Conservation (phyloP, 2,329 filamentous ascomycete species). For the Beauveria asiatica region DNA sequence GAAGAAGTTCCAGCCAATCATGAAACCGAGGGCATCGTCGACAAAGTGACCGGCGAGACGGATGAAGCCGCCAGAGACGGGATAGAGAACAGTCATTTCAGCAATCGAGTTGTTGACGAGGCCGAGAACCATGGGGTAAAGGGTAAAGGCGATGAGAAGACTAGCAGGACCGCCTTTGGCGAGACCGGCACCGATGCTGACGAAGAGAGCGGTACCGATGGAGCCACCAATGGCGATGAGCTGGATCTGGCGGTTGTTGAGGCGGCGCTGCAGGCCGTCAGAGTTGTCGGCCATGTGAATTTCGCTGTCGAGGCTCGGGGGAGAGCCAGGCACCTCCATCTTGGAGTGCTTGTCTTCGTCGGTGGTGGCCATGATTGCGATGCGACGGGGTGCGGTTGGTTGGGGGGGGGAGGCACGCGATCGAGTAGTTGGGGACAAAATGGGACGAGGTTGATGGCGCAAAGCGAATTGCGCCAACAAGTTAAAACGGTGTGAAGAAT, state of each 20-base stretch:
- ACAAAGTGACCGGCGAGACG: slow-evolving; percentile 57
- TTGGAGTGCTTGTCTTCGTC: slow-evolving; percentile 17
- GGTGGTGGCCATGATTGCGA: slow-evolving; percentile 9
- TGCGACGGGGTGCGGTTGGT: neutral
- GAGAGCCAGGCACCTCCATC: slow-evolving; percentile 16
- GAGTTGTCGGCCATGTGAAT: slow-evolving; percentile 23
- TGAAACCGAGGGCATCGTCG: slow-evolving; percentile 56
- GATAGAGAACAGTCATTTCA: slow-evolving; percentile 56
- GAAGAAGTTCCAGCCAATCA: slow-evolving; percentile 37
- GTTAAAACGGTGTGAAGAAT: neutral
- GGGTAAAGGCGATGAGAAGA: slow-evolving; percentile 49
- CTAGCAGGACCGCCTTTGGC: slow-evolving; percentile 36
- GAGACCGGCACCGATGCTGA: slow-evolving; percentile 51
- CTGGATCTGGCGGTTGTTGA: slow-evolving; percentile 48
- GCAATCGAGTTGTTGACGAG: slow-evolving; percentile 58
- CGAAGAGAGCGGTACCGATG: slow-evolving; percentile 51
- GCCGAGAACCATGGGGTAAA: slow-evolving; percentile 48
- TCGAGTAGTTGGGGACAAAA: neutral
- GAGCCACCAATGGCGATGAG: slow-evolving; percentile 51
- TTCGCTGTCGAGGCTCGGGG: slow-evolving; percentile 18
- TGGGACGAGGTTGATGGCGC: neutral
- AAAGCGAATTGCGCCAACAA: slow-evolving; percentile 4
- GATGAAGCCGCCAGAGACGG: slow-evolving; percentile 55
- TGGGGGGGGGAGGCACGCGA: neutral
- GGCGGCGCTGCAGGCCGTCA: slow-evolving; percentile 36